A percentile compares a stretch with the other conserved stretches of the same genome.
Evolutionary conservation across 179 eudicot genomes (phyloP).

Genomic region (Silene vulgaris): DNA sequence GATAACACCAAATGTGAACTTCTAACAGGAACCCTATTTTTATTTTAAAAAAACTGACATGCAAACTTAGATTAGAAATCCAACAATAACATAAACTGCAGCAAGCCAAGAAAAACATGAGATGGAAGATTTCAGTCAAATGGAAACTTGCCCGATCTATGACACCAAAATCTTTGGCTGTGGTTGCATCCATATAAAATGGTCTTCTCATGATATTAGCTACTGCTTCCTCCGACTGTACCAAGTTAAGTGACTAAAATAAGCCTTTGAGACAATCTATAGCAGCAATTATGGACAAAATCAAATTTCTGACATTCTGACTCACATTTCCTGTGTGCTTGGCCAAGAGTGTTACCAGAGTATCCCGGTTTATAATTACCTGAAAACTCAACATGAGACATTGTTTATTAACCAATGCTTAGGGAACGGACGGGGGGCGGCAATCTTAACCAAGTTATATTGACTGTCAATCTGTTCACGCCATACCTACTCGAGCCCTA

Average conservation of each 20-base stretch:
- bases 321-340: constrained; percentile 91
- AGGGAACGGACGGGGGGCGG: too few species aligned
- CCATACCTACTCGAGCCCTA: neutral
- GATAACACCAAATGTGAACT: constrained; percentile 16
- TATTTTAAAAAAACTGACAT: neutral
- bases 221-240: constrained; percentile 68
- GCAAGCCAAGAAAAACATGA: constrained; percentile 8
- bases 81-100: neutral
- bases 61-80: constrained; percentile 1
- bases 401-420: too few species aligned
- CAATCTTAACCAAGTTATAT: neutral
- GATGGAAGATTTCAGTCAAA: neutral
- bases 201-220: constrained; percentile 54
- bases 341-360: constrained; percentile 56
- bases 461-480: neutral
- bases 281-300: neutral
- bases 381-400: constrained; percentile 29
- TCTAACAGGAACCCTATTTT: constrained; percentile 1
- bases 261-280: constrained; percentile 4
- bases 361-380: constrained; percentile 63
- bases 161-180: constrained; percentile 84
- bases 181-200: constrained; percentile 54
- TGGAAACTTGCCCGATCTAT: constrained; percentile 58
- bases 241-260: constrained; percentile 15
- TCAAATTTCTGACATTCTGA: constrained; percentile 30